Evolutionary conservation across 2,329 filamentous ascomycete species (phyloP).

Genomic region (Botrytis cinerea): DNA sequence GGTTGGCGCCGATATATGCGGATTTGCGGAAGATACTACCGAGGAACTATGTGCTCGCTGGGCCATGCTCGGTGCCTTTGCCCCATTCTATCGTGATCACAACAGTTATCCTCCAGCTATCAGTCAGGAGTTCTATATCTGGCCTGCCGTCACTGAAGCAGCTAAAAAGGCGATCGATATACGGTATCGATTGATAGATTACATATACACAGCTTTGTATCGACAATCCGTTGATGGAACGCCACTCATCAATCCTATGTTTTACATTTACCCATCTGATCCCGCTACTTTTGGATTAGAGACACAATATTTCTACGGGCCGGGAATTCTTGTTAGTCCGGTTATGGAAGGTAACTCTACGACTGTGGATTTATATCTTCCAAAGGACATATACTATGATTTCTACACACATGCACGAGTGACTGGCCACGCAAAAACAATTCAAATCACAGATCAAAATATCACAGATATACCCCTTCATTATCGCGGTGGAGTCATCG

Average conservation of each 20-base stretch:
- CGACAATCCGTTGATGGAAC: constrained; percentile 60
- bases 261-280: constrained; percentile 66
- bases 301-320: constrained; percentile 54
- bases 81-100: constrained; percentile 76
- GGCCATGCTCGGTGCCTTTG: constrained; percentile 72
- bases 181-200: constrained; percentile 77
- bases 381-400: constrained; percentile 53
- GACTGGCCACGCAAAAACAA: constrained; percentile 45
- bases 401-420: constrained; percentile 52
- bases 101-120: constrained; percentile 52
- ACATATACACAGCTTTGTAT: constrained; percentile 73
- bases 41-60: constrained; percentile 74
- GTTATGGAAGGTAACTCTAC: constrained; percentile 50
- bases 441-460: constrained; percentile 46
- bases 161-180: constrained; percentile 69
- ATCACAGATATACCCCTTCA: constrained; percentile 64
- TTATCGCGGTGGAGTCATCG: constrained; percentile 64
- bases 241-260: constrained; percentile 69
- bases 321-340: constrained; percentile 51
- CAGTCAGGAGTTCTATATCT: constrained; percentile 74
- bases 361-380: constrained; percentile 51
- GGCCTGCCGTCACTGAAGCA: constrained; percentile 62
- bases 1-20: constrained; percentile 75
- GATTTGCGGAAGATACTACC: constrained; percentile 67
- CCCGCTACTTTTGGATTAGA: constrained; percentile 49